Conservation (phyloP, 805 yeast species). For the Cyberlindnera lachancei region DNA sequence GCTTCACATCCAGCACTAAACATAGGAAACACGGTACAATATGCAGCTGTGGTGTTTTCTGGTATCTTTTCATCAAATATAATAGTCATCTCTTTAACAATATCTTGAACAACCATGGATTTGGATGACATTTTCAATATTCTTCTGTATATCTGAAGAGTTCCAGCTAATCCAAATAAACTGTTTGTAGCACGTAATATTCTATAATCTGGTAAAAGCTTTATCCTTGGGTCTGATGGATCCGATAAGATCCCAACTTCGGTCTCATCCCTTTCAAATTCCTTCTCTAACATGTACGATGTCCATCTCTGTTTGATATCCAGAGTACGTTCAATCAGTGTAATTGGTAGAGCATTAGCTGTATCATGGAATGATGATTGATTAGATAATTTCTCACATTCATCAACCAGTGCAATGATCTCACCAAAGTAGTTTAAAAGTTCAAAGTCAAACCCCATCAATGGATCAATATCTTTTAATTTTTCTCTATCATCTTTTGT, state of each 20-base stretch:
- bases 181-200: conserved; percentile 41
- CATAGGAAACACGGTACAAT: conserved; percentile 44
- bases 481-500: conserved; percentile 15
- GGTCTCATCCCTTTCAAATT: conserved; percentile 23
- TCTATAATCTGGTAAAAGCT: conserved; percentile 13
- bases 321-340: conserved; percentile 26
- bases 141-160: conserved; percentile 49
- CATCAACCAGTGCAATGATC: conserved; percentile 34
- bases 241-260: conserved; percentile 7
- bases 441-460: conserved; percentile 59
- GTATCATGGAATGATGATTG: conserved; percentile 11
- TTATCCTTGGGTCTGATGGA: conserved; percentile 5
- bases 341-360: conserved; percentile 1
- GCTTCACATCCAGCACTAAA: conserved; percentile 53
- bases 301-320: conserved; percentile 29
- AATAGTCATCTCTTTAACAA: conserved; percentile 27
- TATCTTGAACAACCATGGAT: conserved; percentile 40
- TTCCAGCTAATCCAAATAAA: conserved; percentile 44
- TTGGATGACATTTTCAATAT: conserved; percentile 41
- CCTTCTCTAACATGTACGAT: conserved; percentile 18
- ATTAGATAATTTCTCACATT: too few relatives aligned
- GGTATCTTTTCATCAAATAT: conserved; percentile 30
- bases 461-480: conserved; percentile 45
- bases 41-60: conserved; percentile 40
- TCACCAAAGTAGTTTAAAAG: conserved; percentile 52